Percentiles rank a stretch among this genome's conserved stretches.
Conservation (phyloP, 2,329 filamentous ascomycete genomes). For the Celoporthe dispersa region DNA sequence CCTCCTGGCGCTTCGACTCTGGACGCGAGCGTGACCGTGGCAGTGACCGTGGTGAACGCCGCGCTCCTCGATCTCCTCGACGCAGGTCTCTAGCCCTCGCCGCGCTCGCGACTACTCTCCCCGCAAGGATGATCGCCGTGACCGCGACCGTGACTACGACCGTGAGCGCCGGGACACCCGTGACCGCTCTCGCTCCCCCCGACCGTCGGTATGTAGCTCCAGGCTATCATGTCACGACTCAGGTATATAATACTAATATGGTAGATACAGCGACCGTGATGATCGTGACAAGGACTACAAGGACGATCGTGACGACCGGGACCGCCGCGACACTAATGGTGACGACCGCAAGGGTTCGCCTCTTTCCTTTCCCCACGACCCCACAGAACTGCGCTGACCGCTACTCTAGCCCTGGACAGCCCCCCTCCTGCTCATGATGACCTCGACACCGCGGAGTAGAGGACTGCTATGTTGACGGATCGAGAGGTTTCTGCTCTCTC, state of each 20-base stretch:
- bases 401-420: slow-evolving; percentile 64
- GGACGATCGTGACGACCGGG: slow-evolving; percentile 72
- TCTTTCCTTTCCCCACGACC: slow-evolving; percentile 39
- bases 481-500: slow-evolving; percentile 29
- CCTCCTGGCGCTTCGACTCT: slow-evolving; percentile 97
- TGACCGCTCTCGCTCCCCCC: slow-evolving; percentile 75
- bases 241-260: slow-evolving; percentile 48
- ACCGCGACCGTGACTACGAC: slow-evolving; percentile 79
- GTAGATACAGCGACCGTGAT: slow-evolving; percentile 50
- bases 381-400: slow-evolving; percentile 31
- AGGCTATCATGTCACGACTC: slow-evolving; percentile 27
- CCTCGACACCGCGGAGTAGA: slow-evolving; percentile 86
- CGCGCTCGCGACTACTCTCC: slow-evolving; percentile 79
- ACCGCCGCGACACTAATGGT: slow-evolving; percentile 80
- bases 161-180: slow-evolving; percentile 72
- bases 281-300: slow-evolving; percentile 56
- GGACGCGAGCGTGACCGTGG: slow-evolving; percentile 74
- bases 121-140: slow-evolving; percentile 84
- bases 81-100: slow-evolving; percentile 75
- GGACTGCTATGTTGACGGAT: slow-evolving; percentile 13
- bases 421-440: slow-evolving; percentile 88
- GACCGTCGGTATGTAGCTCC: slow-evolving; percentile 56
- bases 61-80: slow-evolving; percentile 64
- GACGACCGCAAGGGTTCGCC: slow-evolving; percentile 86
- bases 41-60: slow-evolving; percentile 33